A percentile compares a stretch with the other conserved stretches of the same genome.
Evolutionary conservation across 225 moss, liverwort and hornwort species (phyloP).

Genomic region (Thuidium tamariscinum): DNA sequence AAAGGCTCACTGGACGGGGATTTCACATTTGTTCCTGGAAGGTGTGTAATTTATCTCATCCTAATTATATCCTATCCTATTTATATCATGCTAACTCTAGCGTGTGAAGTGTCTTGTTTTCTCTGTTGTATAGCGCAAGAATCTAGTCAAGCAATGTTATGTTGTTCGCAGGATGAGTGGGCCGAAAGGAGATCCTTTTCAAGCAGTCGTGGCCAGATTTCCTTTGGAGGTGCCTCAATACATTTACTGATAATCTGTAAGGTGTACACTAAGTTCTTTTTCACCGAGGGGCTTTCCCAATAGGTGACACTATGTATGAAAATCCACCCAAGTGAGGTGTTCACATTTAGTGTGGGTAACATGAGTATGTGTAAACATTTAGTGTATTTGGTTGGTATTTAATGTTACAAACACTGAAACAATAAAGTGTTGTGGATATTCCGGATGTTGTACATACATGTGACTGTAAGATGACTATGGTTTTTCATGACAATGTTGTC

Average conservation of each 20-base stretch:
- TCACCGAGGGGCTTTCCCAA: neutral
- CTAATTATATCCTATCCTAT: neutral
- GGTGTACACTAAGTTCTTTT: neutral
- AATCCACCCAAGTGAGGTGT: neutral
- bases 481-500: neutral
- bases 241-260: constrained; percentile 37
- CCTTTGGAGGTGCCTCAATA: constrained; percentile 70
- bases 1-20: constrained; percentile 73
- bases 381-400: neutral
- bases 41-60: constrained; percentile 21
- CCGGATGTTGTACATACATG: constrained; percentile 6
- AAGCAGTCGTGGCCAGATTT: constrained; percentile 52
- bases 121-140: neutral
- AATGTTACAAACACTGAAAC: neutral
- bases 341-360: neutral
- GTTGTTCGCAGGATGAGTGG: constrained; percentile 26
- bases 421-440: neutral
- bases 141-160: neutral
- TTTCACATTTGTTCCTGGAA: constrained; percentile 77
- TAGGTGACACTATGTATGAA: neutral
- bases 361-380: neutral
- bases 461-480: neutral
- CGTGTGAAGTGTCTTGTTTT: neutral
- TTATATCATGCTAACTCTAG: neutral
- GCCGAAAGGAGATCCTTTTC: constrained; percentile 41